Percentiles rank a stretch among this genome's conserved stretches.
These are phyloP conservation scores for Nosema granulosis DNA, from an alignment of 371 early-diverging fungal species.

Conservation along the genomic window DNA sequence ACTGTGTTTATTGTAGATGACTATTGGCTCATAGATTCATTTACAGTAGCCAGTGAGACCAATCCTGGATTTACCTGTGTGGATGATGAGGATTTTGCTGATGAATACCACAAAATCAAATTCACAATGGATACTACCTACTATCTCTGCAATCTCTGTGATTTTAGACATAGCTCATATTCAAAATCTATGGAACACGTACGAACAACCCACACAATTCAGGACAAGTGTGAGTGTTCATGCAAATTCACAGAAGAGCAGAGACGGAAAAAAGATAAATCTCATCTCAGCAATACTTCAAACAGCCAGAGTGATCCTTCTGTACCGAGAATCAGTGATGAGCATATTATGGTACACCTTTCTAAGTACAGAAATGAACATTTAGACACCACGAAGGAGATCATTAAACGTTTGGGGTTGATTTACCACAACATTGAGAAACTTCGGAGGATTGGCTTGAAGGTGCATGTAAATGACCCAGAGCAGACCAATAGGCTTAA, in stretches of 20 bases:
- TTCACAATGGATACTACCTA: conserved; percentile 16
- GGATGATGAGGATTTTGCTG: conserved; percentile 61
- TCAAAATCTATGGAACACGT: conserved; percentile 54
- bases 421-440: background rate
- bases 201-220: conserved; percentile 10
- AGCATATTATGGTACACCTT: too few relatives aligned
- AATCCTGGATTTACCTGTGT: conserved; percentile 6
- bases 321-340: too few relatives aligned
- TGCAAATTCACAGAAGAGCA: too few relatives aligned
- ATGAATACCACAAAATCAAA: conserved; percentile 61
- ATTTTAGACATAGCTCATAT: conserved; percentile 37
- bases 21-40: conserved; percentile 50
- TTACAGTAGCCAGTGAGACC: conserved; percentile 17
- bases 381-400: background rate
- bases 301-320: too few relatives aligned
- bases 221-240: too few relatives aligned
- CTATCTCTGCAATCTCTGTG: conserved; percentile 55
- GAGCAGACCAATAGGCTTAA: background rate
- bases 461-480: background rate
- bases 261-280: too few relatives aligned
- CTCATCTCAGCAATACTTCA: too few relatives aligned
- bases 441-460: background rate
- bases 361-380: conserved; percentile 1
- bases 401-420: background rate
- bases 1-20: conserved; percentile 58